A percentile compares a stretch with the other conserved stretches of the same genome.
Conservation (phyloP, 1,284 basidiomycete genomes). For the Erythrobasidium hasegawianum region DNA sequence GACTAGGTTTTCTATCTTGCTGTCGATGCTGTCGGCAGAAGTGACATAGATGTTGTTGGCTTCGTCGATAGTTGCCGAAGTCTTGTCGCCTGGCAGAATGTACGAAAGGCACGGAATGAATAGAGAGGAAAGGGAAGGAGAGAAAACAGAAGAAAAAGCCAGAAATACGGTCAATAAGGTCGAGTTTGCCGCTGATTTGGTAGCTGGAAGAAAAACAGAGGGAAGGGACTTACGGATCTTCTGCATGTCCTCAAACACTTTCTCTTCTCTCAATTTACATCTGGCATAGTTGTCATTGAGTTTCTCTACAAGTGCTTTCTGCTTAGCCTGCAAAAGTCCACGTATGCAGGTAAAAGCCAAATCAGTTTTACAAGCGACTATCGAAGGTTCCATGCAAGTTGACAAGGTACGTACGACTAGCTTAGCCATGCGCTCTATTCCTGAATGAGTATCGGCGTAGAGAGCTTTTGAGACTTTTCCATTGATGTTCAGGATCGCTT, state of each 20-base stretch:
- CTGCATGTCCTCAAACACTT: neutral
- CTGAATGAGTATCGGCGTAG: neutral
- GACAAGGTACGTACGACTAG: no score
- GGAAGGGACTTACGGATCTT: neutral
- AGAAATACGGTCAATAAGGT: no score
- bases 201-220: no score
- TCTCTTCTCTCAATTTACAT: neutral
- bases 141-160: no score
- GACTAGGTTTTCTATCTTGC: neutral
- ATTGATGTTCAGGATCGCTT: neutral
- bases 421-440: neutral
- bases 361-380: no score
- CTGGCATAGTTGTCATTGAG: neutral
- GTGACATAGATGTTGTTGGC: neutral
- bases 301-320: neutral
- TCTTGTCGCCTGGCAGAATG: slow-evolving; percentile 1
- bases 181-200: no score
- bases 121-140: no score
- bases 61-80: neutral
- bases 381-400: no score
- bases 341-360: no score
- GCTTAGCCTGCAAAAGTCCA: no score
- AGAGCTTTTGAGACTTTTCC: neutral
- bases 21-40: neutral
- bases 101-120: no score